Evolutionary conservation across 345 rosid genomes (phyloP).

Genomic region (Streptanthus diversifolius): DNA sequence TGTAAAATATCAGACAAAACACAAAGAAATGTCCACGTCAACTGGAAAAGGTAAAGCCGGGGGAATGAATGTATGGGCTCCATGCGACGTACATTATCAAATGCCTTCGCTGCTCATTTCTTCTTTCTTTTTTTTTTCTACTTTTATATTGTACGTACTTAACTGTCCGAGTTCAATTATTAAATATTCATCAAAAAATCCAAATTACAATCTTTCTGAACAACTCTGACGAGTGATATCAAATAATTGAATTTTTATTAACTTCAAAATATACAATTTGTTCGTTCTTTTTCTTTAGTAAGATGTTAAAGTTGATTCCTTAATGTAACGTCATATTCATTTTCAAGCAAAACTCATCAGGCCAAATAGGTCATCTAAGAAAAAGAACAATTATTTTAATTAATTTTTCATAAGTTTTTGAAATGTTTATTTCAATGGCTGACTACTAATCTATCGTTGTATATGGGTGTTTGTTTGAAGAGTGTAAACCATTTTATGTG

Average conservation of each 20-base stretch:
- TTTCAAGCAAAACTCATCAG: neutral
- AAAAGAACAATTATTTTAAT: neutral
- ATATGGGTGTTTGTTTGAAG: neutral
- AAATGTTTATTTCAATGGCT: neutral
- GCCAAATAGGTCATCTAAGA: neutral
- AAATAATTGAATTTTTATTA: neutral
- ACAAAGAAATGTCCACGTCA: conserved; percentile 21
- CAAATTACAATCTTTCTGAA: neutral
- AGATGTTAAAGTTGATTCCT: neutral
- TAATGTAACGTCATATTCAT: neutral
- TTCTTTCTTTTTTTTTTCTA: neutral
- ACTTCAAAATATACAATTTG: neutral
- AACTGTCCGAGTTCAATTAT: conserved; percentile 13
- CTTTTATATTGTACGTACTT: neutral
- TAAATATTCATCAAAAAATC: neutral
- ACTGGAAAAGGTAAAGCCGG: conserved; percentile 8
- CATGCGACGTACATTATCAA: conserved; percentile 27
- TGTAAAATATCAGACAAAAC: conserved; percentile 20
- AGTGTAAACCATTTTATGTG: neutral
- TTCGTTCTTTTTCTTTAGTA: neutral
- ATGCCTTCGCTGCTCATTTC: neutral
- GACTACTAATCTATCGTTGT: neutral
- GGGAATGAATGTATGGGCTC: conserved; percentile 31
- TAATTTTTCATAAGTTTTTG: neutral
- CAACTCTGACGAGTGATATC: conserved; percentile 3